Conservation (phyloP, 2,329 filamentous ascomycete species). For the Cladosporium halotolerans region DNA sequence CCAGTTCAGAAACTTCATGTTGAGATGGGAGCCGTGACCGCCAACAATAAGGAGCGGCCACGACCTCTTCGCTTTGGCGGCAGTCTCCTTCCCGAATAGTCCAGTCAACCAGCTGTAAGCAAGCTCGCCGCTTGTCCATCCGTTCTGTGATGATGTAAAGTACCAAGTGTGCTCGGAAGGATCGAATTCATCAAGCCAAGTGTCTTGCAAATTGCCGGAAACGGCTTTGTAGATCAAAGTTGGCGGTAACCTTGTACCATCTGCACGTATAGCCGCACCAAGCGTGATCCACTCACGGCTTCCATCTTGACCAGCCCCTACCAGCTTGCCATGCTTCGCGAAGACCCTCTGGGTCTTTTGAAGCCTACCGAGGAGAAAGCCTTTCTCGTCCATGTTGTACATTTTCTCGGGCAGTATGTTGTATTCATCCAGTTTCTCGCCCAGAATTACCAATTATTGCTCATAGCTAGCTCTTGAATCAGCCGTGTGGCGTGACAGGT, state of each 20-base stretch:
- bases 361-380: not conserved
- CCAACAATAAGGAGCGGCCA: too few species aligned
- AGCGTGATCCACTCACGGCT: constrained; percentile 9
- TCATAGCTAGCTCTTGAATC: not conserved
- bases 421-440: not conserved
- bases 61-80: too few species aligned
- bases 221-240: constrained; percentile 9
- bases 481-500: too few species aligned
- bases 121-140: too few species aligned
- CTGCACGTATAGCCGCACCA: constrained; percentile 12
- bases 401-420: not conserved
- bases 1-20: too few species aligned
- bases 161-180: too few species aligned
- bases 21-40: too few species aligned
- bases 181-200: not conserved
- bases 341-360: not conserved
- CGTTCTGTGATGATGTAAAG: too few species aligned
- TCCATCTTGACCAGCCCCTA: constrained; percentile 8
- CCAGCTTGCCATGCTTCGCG: not conserved
- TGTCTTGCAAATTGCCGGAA: not conserved
- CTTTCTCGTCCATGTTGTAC: constrained; percentile 1
- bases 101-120: too few species aligned
- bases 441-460: constrained; percentile 1
- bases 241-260: constrained; percentile 11
- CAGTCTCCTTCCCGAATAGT: too few species aligned